phyloP scores from a whole-genome alignment of 352 stramenopile species.

The Phytopythium delawarense region DNA sequence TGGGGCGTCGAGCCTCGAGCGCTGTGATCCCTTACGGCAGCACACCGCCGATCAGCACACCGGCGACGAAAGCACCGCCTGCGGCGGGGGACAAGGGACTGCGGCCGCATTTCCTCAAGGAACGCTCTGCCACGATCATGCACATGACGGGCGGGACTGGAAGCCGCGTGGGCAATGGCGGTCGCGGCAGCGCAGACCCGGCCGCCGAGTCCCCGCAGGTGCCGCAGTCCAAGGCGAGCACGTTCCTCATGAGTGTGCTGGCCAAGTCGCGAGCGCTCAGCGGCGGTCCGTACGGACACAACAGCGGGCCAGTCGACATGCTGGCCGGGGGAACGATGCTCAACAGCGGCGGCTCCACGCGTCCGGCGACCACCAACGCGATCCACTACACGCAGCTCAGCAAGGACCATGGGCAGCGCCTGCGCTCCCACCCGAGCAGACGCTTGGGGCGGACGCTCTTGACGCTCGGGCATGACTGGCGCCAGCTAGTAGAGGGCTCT shows the following conservation, averaged over 20 bases:
- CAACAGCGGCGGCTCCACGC: conserved; percentile 1
- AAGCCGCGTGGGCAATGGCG: background rate
- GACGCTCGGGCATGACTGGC: background rate
- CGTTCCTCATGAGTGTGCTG: conserved; percentile 50
- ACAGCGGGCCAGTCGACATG: background rate
- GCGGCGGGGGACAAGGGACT: conserved; percentile 33
- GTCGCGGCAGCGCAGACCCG: too few species aligned
- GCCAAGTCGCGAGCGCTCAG: conserved; percentile 23
- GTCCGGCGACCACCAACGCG: conserved; percentile 10
- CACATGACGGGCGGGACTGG: conserved; percentile 15
- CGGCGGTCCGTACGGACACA: background rate
- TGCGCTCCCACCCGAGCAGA: conserved; percentile 5
- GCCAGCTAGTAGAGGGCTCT: background rate
- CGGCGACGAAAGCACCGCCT: background rate
- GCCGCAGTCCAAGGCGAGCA: conserved; percentile 50
- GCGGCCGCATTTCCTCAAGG: conserved; percentile 45
- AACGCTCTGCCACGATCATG: conserved; percentile 42
- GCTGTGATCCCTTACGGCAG: background rate
- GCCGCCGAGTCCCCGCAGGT: conserved; percentile 8
- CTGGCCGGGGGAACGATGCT: background rate
- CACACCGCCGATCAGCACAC: background rate
- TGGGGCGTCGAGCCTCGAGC: background rate
- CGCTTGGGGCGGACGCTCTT: background rate
- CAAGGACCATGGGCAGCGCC: conserved; percentile 8
- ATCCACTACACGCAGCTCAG: conserved; percentile 14